These are phyloP conservation scores for Danielozyma ontarioensis DNA, from an alignment of 805 yeast genomes.

Conservation along the genomic window DNA sequence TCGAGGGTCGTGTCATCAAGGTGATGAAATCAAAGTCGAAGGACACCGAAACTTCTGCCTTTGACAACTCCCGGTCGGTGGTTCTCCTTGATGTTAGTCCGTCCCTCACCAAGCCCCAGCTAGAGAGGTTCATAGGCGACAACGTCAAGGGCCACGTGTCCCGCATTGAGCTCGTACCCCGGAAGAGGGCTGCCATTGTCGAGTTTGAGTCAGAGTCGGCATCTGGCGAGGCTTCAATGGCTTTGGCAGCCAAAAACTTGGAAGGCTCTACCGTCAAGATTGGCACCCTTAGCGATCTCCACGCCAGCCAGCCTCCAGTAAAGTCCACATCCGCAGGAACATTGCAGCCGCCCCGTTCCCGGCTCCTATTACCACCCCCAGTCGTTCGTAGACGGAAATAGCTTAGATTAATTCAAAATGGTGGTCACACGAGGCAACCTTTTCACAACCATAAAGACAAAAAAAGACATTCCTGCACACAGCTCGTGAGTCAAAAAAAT, in stretches of 20 bases:
- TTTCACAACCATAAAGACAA: too few species aligned
- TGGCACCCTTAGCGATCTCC: too few species aligned
- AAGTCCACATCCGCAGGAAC: too few species aligned
- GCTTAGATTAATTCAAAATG: too few species aligned
- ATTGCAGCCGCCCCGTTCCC: too few species aligned
- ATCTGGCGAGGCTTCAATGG: neutral
- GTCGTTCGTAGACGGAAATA: too few species aligned
- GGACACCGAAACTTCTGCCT: neutral
- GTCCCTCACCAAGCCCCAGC: neutral
- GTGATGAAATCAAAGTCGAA: slow-evolving; percentile 45
- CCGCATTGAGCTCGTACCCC: neutral
- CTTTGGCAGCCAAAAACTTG: neutral
- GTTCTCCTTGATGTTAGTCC: neutral
- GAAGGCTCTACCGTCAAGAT: neutral
- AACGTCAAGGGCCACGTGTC: neutral
- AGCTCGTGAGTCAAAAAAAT: neutral
- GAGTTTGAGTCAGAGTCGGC: neutral
- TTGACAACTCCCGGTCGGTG: neutral
- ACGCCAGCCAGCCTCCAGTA: too few species aligned
- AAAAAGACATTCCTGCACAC: neutral
- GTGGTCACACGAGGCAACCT: too few species aligned
- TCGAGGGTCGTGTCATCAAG: slow-evolving; percentile 44
- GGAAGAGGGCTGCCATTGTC: neutral
- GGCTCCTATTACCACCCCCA: too few species aligned
- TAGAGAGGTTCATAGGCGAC: neutral